Percentiles rank a stretch among this genome's conserved stretches.
These are phyloP conservation scores for Durio zibethinus DNA, from an alignment of 345 rosid genomes.

Conservation along the genomic window DNA sequence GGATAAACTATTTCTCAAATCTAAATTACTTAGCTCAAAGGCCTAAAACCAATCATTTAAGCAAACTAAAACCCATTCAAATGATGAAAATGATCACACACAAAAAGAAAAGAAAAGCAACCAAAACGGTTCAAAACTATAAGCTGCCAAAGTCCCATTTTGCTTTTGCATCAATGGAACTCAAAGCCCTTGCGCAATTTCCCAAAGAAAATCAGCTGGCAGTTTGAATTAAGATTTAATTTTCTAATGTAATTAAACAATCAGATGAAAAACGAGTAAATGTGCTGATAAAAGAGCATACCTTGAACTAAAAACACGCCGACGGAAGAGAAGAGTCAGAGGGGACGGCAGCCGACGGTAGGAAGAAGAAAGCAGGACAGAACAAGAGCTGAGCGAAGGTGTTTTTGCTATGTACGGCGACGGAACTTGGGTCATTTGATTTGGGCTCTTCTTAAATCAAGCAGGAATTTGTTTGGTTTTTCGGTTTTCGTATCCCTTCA, in stretches of 20 bases:
- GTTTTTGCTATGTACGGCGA: background rate
- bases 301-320: background rate
- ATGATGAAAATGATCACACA: background rate
- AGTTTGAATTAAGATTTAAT: background rate
- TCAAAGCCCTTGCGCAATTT: slow-evolving; percentile 40
- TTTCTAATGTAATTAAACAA: background rate
- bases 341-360: background rate
- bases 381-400: background rate
- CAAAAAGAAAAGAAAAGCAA: background rate
- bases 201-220: slow-evolving; percentile 24
- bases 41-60: background rate
- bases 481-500: too few relatives aligned
- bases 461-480: too few relatives aligned
- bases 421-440: background rate
- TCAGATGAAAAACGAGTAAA: background rate
- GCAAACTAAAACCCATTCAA: background rate
- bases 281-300: background rate
- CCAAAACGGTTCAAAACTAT: background rate
- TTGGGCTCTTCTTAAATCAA: background rate
- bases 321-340: background rate
- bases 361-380: background rate
- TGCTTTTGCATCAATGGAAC: slow-evolving; percentile 4
- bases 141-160: slow-evolving; percentile 8
- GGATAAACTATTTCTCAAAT: background rate
- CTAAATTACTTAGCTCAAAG: background rate